A percentile compares a stretch with the other conserved stretches of the same genome.
Evolutionary conservation across 2,329 filamentous ascomycete species (phyloP).

Genomic region (Fusarium coffeatum): DNA sequence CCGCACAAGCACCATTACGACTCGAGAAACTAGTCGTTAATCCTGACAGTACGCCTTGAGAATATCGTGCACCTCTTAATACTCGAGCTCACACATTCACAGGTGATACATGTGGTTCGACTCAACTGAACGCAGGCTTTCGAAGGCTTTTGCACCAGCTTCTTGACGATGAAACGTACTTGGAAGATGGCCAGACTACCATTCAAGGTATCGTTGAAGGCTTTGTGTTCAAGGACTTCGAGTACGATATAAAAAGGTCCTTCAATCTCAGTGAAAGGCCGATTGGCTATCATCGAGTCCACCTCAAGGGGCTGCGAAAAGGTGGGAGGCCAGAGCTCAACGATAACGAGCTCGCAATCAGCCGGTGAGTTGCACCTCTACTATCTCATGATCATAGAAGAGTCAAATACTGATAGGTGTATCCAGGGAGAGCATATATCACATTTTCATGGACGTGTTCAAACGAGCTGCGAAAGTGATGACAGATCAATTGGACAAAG

Average conservation of each 20-base stretch:
- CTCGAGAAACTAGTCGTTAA: background rate
- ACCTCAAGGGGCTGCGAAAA: background rate
- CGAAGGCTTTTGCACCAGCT: background rate
- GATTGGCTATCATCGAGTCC: background rate
- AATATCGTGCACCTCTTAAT: rapidly evolving
- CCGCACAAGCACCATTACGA: background rate
- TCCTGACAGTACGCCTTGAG: background rate
- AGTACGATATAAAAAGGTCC: background rate
- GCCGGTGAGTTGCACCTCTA: background rate
- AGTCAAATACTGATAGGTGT: background rate
- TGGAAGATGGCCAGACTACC: background rate
- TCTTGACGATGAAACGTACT: background rate
- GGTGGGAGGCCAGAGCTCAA: background rate
- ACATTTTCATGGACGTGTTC: background rate
- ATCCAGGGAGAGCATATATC: background rate
- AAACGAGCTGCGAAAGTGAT: background rate
- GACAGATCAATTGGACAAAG: background rate
- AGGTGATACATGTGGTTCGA: constrained; percentile 1
- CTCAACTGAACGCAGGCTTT: background rate
- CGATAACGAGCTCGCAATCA: background rate
- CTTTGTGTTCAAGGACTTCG: background rate
- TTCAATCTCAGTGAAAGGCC: background rate
- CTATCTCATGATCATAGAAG: rapidly evolving
- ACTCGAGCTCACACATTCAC: background rate
- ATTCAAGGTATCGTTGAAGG: background rate